A percentile compares a stretch with the other conserved stretches of the same genome.
Conservation (phyloP, 1,284 basidiomycete genomes). For the Pholiota adiposa region DNA sequence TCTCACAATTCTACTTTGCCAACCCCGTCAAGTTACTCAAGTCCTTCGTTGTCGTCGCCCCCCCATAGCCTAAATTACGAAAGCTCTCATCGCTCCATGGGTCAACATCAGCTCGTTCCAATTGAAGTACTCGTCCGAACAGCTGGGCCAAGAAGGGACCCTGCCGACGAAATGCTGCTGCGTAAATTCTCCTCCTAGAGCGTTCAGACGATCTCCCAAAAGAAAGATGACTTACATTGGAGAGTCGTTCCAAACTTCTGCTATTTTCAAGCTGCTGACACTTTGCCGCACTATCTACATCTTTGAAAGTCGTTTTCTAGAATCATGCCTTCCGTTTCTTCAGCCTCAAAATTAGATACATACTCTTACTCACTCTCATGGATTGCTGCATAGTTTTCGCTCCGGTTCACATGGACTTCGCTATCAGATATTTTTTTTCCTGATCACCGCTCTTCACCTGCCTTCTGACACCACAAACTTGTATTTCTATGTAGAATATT, state of each 20-base stretch:
- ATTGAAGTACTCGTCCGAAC: slow-evolving; percentile 60
- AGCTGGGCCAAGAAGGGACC: slow-evolving; percentile 54
- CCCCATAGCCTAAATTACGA: slow-evolving; percentile 21
- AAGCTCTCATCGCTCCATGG: slow-evolving; percentile 28
- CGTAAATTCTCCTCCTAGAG: slow-evolving; percentile 49
- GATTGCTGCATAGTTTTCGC: slow-evolving; percentile 13
- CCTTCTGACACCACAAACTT: slow-evolving; percentile 11
- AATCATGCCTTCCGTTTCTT: slow-evolving; percentile 6
- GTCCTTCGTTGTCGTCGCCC: slow-evolving; percentile 25
- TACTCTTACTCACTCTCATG: slow-evolving; percentile 11
- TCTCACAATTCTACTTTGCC: slow-evolving; percentile 24
- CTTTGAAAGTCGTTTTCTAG: slow-evolving; percentile 5
- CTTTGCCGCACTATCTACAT: slow-evolving; percentile 18
- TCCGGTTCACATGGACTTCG: slow-evolving; percentile 18
- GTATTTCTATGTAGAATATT: slow-evolving; percentile 25
- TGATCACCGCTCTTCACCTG: slow-evolving; percentile 11
- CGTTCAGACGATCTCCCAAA: slow-evolving; percentile 3
- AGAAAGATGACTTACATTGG: background rate
- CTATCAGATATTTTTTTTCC: slow-evolving; percentile 15
- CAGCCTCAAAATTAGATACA: slow-evolving; percentile 20
- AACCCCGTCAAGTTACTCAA: slow-evolving; percentile 26
- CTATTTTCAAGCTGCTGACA: slow-evolving; percentile 12
- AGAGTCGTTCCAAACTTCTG: slow-evolving; percentile 15
- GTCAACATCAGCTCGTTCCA: slow-evolving; percentile 55
- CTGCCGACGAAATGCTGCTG: slow-evolving; percentile 60